Evolutionary conservation across 257 asterid genomes (phyloP).

Genomic region (Lithospermum erythrorhizon): DNA sequence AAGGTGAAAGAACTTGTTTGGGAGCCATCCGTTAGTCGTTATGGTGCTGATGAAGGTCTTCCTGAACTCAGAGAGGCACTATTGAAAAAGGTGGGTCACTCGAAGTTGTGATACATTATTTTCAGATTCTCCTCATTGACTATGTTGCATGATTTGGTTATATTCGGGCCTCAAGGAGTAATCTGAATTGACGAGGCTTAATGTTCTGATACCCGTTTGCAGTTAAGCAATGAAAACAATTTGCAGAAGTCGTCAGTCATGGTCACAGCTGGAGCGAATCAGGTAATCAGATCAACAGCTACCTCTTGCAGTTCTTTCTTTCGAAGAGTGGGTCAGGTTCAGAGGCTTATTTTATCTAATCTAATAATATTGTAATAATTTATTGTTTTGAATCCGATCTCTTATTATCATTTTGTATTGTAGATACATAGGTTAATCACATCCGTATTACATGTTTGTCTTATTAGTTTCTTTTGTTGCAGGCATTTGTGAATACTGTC

Average conservation of each 20-base stretch:
- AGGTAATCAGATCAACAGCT: constrained; percentile 32
- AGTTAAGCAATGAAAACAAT: constrained; percentile 64
- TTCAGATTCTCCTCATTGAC: background rate
- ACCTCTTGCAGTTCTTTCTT: background rate
- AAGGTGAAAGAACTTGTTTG: constrained; percentile 61
- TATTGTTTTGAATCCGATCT: background rate
- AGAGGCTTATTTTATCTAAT: background rate
- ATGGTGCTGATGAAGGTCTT: constrained; percentile 94
- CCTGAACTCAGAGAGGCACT: constrained; percentile 90
- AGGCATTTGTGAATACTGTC: constrained; percentile 90
- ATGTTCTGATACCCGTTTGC: constrained; percentile 15
- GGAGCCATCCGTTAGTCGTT: constrained; percentile 82
- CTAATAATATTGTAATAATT: background rate
- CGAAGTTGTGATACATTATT: background rate
- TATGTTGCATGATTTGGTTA: background rate
- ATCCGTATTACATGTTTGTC: background rate
- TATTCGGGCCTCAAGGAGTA: background rate
- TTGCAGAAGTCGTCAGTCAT: constrained; percentile 74
- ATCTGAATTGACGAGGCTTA: background rate
- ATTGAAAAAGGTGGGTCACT: constrained; percentile 42
- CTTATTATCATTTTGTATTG: background rate
- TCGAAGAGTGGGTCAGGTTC: background rate
- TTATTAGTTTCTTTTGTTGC: constrained; percentile 15
- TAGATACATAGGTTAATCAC: background rate
- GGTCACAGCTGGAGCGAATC: constrained; percentile 99